phyloP scores from a whole-genome alignment of 345 rosid species.

The Boechera divaricarpa region DNA sequence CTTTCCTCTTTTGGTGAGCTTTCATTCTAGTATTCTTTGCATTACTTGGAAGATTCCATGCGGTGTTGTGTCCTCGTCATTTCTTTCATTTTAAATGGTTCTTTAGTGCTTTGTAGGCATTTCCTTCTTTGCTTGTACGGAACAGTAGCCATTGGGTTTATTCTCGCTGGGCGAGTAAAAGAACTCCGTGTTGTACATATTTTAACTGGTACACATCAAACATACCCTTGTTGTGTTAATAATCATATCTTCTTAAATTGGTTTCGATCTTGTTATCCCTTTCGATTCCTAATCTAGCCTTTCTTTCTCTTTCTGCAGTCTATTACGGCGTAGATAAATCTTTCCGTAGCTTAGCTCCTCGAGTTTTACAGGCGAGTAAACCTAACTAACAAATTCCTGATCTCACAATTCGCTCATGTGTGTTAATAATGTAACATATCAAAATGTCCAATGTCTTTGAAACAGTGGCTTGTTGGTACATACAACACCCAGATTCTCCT shows the following conservation, averaged over 20 bases:
- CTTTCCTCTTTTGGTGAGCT: slow-evolving; percentile 93
- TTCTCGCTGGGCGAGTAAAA: slow-evolving; percentile 82
- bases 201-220: slow-evolving; percentile 59
- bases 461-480: slow-evolving; percentile 87
- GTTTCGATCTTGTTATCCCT: slow-evolving; percentile 18
- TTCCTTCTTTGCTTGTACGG: slow-evolving; percentile 86
- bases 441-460: slow-evolving; percentile 16
- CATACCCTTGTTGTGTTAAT: slow-evolving; percentile 6
- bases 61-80: slow-evolving; percentile 17
- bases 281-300: slow-evolving; percentile 7
- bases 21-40: slow-evolving; percentile 29
- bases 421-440: not conserved
- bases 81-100: slow-evolving; percentile 38
- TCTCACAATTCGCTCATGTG: not conserved
- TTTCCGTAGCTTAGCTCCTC: slow-evolving; percentile 70
- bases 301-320: slow-evolving; percentile 56
- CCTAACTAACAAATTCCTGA: not conserved
- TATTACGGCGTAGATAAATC: slow-evolving; percentile 80
- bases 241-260: not conserved
- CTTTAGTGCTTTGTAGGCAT: slow-evolving; percentile 71
- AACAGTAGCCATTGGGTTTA: slow-evolving; percentile 67
- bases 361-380: slow-evolving; percentile 68
- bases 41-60: slow-evolving; percentile 24
- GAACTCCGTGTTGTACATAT: slow-evolving; percentile 67
- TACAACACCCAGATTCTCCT: slow-evolving; percentile 88